Conservation (phyloP, 2,329 filamentous ascomycete genomes). For the Arthroderma uncinatum region DNA sequence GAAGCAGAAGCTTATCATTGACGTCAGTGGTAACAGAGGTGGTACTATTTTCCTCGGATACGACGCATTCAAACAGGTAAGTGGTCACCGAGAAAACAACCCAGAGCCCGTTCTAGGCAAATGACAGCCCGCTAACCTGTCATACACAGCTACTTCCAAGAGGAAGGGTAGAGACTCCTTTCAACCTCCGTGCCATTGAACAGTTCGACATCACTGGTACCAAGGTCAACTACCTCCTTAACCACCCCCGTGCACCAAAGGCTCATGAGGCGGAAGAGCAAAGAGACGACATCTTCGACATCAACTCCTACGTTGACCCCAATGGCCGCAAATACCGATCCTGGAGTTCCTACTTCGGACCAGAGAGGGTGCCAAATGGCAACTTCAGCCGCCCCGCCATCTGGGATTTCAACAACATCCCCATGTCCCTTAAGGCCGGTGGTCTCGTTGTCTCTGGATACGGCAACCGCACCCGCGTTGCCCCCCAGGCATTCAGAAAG, state of each 20-base stretch:
- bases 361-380: conserved; percentile 23
- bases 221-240: conserved; percentile 17
- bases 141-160: conserved; percentile 37
- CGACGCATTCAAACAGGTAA: conserved; percentile 41
- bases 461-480: conserved; percentile 16
- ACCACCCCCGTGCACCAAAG: conserved; percentile 5
- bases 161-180: conserved; percentile 34
- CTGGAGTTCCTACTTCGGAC: conserved; percentile 26
- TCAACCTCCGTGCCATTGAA: conserved; percentile 38
- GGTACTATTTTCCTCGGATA: conserved; percentile 41
- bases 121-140: neutral
- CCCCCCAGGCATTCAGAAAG: conserved; percentile 21
- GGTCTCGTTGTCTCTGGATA: conserved; percentile 27
- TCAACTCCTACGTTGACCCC: conserved; percentile 19
- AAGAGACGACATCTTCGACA: conserved; percentile 10
- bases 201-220: conserved; percentile 27
- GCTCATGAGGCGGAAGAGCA: conserved; percentile 9
- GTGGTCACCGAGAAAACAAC: too few species aligned
- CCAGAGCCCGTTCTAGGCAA: neutral
- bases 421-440: conserved; percentile 19
- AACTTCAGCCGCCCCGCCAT: conserved; percentile 27
- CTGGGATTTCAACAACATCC: conserved; percentile 17
- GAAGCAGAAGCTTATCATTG: conserved; percentile 54
- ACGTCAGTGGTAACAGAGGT: conserved; percentile 51
- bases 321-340: conserved; percentile 27